Evolutionary conservation across 2,329 filamentous ascomycete species (phyloP).

Genomic region (Cladosporium austrohemisphaericum): DNA sequence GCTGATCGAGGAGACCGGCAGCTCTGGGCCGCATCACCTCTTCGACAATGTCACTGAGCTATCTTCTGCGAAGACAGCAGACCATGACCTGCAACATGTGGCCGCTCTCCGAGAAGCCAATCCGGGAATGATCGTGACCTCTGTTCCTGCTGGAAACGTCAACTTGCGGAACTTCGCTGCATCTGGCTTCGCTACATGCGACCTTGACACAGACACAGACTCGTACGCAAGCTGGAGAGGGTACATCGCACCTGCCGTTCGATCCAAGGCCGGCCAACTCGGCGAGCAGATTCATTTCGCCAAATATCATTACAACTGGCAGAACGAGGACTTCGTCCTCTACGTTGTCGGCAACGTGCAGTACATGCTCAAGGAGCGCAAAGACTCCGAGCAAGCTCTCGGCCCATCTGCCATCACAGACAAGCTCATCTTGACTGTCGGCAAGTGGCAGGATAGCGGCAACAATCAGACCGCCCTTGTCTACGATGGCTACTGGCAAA

Average conservation of each 20-base stretch:
- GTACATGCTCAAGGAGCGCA: constrained; percentile 40
- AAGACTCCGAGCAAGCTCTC: constrained; percentile 29
- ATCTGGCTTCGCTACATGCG: constrained; percentile 38
- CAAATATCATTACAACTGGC: constrained; percentile 39
- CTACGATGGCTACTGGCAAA: constrained; percentile 42
- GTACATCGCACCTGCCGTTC: constrained; percentile 31
- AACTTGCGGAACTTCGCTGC: constrained; percentile 41
- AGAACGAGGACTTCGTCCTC: constrained; percentile 38
- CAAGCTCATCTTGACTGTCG: constrained; percentile 36
- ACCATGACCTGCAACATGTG: constrained; percentile 40
- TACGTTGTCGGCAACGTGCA: constrained; percentile 37
- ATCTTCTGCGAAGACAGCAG: constrained; percentile 35
- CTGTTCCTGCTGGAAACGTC: constrained; percentile 35
- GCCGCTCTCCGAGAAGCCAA: constrained; percentile 35
- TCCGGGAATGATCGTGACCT: constrained; percentile 38
- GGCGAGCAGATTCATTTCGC: constrained; percentile 39
- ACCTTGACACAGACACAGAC: constrained; percentile 37
- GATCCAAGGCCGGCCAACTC: constrained; percentile 32
- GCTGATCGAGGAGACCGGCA: constrained; percentile 27
- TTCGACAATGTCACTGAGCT: constrained; percentile 36
- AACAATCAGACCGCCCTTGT: constrained; percentile 41
- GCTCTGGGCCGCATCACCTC: constrained; percentile 25
- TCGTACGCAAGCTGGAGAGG: constrained; percentile 37
- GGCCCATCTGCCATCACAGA: constrained; percentile 37
- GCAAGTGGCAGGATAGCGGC: constrained; percentile 35